Evolutionary conservation across 306 rosid genomes (phyloP).

Genomic region (Abrus pulchellus): DNA sequence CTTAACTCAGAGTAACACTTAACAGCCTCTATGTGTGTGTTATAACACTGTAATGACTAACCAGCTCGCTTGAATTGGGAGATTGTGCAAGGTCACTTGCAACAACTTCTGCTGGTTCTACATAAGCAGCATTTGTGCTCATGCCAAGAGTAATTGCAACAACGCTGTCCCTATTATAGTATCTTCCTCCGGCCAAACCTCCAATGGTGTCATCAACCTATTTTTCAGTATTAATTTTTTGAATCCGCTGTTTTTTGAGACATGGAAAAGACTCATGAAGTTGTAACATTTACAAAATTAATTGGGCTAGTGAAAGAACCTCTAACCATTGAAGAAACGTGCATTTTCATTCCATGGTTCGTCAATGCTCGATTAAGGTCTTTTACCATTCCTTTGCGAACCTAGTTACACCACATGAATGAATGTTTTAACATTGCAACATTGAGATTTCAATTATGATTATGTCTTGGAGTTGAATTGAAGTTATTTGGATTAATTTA

Average conservation of each 20-base stretch:
- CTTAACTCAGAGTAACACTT: not conserved
- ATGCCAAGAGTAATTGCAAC: slow-evolving; percentile 70
- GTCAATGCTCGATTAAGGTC: slow-evolving; percentile 60
- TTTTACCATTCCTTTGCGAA: slow-evolving; percentile 58
- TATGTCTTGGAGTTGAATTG: not conserved
- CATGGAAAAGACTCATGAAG: slow-evolving; percentile 21
- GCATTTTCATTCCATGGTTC: slow-evolving; percentile 63
- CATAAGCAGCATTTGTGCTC: slow-evolving; percentile 76
- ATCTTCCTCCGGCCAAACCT: slow-evolving; percentile 79
- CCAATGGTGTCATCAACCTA: slow-evolving; percentile 84
- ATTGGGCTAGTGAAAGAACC: not conserved
- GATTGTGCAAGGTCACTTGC: slow-evolving; percentile 52
- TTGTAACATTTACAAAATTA: slow-evolving; percentile 12
- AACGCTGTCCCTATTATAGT: slow-evolving; percentile 65
- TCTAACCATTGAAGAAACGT: slow-evolving; percentile 62
- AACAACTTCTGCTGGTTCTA: slow-evolving; percentile 58
- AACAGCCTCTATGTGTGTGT: not conserved
- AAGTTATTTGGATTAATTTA: no score
- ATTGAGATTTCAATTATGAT: not conserved
- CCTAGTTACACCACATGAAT: slow-evolving; percentile 51
- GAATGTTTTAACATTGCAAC: not conserved
- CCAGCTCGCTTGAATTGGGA: slow-evolving; percentile 63
- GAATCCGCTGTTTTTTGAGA: slow-evolving; percentile 2
- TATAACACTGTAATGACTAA: slow-evolving; percentile 40
- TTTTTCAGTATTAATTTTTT: slow-evolving; percentile 27